Conservation (phyloP, 2,329 filamentous ascomycete genomes). For the Fusarium sp. region DNA sequence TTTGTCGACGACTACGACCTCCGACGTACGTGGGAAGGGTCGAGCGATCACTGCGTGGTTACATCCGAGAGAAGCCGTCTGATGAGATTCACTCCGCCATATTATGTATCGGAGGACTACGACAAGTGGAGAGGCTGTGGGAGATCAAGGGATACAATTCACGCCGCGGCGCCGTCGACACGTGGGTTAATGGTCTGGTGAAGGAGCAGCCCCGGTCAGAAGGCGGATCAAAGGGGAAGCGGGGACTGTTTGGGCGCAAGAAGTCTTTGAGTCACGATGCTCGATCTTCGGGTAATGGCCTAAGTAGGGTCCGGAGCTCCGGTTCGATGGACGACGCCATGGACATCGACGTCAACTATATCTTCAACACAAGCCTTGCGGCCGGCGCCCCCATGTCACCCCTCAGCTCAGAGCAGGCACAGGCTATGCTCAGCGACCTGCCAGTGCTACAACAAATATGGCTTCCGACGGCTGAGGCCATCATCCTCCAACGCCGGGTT, state of each 20-base stretch:
- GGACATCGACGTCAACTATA: conserved; percentile 53
- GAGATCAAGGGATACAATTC: conserved; percentile 75
- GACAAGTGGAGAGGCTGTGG: conserved; percentile 74
- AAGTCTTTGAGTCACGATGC: conserved; percentile 59
- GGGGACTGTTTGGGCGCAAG: conserved; percentile 69
- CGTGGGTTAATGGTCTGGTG: conserved; percentile 67
- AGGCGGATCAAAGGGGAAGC: conserved; percentile 59
- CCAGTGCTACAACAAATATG: conserved; percentile 71
- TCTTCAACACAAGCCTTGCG: conserved; percentile 70
- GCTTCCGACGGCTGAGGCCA: conserved; percentile 71
- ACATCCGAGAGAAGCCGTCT: conserved; percentile 70
- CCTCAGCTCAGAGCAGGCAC: conserved; percentile 63
- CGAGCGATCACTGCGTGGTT: conserved; percentile 72
- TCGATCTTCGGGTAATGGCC: conserved; percentile 42
- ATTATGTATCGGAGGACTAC: conserved; percentile 69
- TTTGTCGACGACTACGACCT: conserved; percentile 71
- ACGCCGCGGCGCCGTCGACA: conserved; percentile 69
- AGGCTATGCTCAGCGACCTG: conserved; percentile 65
- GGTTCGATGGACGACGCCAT: conserved; percentile 49
- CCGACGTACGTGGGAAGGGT: conserved; percentile 74
- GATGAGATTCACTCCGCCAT: conserved; percentile 73
- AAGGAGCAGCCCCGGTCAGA: conserved; percentile 55
- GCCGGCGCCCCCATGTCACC: conserved; percentile 73
- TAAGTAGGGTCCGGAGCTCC: conserved; percentile 43
- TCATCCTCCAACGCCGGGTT: conserved; percentile 70